These are phyloP conservation scores for Lactifluus subvellereus DNA, from an alignment of 768 basidiomycete genomes.

Conservation along the genomic window DNA sequence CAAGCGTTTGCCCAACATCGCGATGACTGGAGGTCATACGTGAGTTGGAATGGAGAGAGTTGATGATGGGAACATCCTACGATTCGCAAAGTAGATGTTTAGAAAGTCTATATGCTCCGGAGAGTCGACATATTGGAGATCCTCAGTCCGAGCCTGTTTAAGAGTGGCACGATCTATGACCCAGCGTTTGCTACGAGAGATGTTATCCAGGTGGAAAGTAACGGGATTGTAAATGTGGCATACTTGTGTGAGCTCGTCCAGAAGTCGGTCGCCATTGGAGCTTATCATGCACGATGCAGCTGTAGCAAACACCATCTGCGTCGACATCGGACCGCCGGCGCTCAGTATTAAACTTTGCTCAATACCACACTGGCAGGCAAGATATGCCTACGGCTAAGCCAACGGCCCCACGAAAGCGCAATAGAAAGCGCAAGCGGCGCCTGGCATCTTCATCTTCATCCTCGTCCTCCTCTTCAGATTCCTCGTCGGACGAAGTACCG, in stretches of 20 bases:
- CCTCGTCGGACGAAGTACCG: constrained; percentile 18
- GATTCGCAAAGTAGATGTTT: constrained; percentile 82
- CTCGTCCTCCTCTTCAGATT: constrained; percentile 27
- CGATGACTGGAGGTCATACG: constrained; percentile 54
- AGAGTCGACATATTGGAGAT: constrained; percentile 72
- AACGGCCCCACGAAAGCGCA: constrained; percentile 29
- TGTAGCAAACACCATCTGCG: too few relatives aligned
- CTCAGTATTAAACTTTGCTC: background rate
- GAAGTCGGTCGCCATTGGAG: constrained; percentile 78
- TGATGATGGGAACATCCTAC: constrained; percentile 35
- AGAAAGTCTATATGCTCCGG: constrained; percentile 76
- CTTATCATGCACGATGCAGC: background rate
- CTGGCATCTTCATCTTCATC: constrained; percentile 27
- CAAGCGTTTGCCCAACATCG: constrained; percentile 81
- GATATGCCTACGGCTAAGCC: constrained; percentile 26
- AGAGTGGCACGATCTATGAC: constrained; percentile 77
- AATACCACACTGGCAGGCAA: background rate
- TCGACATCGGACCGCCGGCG: too few relatives aligned
- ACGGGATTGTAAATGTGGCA: background rate
- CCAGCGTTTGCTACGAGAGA: constrained; percentile 76
- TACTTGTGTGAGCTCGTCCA: constrained; percentile 91
- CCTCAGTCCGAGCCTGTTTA: constrained; percentile 65
- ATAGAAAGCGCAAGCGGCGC: constrained; percentile 34
- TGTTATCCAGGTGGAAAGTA: background rate
- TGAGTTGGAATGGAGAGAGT: background rate